phyloP scores from a whole-genome alignment of 768 basidiomycete species.

The Hericium erinaceus region DNA sequence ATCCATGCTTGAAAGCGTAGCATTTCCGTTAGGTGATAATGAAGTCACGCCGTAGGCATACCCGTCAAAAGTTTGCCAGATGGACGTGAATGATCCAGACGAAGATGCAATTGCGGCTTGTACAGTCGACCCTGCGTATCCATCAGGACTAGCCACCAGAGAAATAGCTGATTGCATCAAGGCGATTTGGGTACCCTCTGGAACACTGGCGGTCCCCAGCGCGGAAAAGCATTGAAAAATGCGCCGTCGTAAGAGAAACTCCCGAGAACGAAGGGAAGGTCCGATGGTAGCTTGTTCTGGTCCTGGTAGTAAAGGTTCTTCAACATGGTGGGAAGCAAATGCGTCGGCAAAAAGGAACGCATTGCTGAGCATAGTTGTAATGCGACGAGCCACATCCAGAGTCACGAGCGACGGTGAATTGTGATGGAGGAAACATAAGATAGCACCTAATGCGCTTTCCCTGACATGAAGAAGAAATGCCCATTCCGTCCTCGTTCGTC shows the following conservation, averaged over 20 bases:
- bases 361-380: constrained; percentile 81
- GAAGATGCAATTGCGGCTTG: constrained; percentile 90
- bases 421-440: constrained; percentile 79
- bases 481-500: constrained; percentile 75
- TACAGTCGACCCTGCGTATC: constrained; percentile 70
- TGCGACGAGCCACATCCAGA: constrained; percentile 82
- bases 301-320: constrained; percentile 46
- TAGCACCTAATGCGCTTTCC: constrained; percentile 83
- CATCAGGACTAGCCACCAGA: constrained; percentile 82
- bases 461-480: constrained; percentile 84
- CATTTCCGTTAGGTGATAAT: constrained; percentile 43
- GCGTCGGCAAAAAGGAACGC: constrained; percentile 83
- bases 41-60: constrained; percentile 89
- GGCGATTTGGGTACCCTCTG: constrained; percentile 73
- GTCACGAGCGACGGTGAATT: constrained; percentile 71
- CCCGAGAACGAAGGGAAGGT: constrained; percentile 64
- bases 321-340: constrained; percentile 63
- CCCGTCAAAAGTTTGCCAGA: constrained; percentile 85
- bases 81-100: constrained; percentile 68
- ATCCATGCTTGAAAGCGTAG: constrained; percentile 20
- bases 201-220: constrained; percentile 69
- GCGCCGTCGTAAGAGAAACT: constrained; percentile 74
- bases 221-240: constrained; percentile 85
- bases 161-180: constrained; percentile 75
- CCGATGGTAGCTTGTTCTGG: constrained; percentile 27